Evolutionary conservation across 2,329 filamentous ascomycete species (phyloP).

Genomic region (Leptographium radiaticola): DNA sequence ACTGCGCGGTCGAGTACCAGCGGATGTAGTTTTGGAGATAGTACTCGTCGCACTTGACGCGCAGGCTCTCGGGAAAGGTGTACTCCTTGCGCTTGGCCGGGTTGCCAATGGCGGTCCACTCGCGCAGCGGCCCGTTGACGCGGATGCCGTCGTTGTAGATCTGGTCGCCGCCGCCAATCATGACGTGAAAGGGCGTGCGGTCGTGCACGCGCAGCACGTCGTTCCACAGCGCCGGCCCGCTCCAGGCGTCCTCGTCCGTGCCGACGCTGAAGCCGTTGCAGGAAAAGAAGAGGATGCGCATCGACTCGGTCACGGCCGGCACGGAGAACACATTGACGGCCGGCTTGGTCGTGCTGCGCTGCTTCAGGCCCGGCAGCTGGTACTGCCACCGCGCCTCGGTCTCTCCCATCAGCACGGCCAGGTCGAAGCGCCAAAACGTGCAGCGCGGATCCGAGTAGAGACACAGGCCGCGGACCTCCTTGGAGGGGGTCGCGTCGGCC

Average conservation of each 20-base stretch:
- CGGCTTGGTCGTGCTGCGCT: constrained; percentile 37
- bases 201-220: constrained; percentile 78
- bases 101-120: constrained; percentile 75
- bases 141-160: constrained; percentile 93
- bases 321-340: constrained; percentile 67
- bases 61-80: constrained; percentile 66
- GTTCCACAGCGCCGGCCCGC: constrained; percentile 87
- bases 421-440: constrained; percentile 90
- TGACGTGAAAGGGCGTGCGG: constrained; percentile 79
- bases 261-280: constrained; percentile 93
- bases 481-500: constrained; percentile 15
- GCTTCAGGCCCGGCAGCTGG: constrained; percentile 49
- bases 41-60: constrained; percentile 74
- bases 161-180: constrained; percentile 90
- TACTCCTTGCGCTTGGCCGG: constrained; percentile 68
- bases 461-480: constrained; percentile 37
- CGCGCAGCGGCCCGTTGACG: constrained; percentile 66
- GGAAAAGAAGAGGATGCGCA: constrained; percentile 98
- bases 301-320: constrained; percentile 68
- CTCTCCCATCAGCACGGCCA: constrained; percentile 61
- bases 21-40: constrained; percentile 82
- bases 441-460: constrained; percentile 52
- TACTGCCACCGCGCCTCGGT: constrained; percentile 71
- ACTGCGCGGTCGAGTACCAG: constrained; percentile 63
- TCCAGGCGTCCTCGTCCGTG: constrained; percentile 74